A percentile compares a stretch with the other conserved stretches of the same genome.
Conservation (phyloP, 768 basidiomycete genomes). For the Mycena pura region DNA sequence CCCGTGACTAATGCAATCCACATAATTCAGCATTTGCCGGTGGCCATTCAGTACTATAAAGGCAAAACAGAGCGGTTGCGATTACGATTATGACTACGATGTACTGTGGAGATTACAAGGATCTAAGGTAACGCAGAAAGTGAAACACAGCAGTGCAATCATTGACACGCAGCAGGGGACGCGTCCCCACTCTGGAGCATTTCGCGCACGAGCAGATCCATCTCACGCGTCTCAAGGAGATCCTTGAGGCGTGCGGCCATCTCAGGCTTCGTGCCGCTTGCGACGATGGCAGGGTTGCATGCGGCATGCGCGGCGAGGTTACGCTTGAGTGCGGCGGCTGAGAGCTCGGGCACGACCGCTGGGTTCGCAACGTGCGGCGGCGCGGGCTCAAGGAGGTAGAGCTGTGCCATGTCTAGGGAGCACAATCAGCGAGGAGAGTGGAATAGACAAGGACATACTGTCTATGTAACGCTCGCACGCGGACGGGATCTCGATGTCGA, state of each 20-base stretch:
- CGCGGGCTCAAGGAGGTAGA: conserved; percentile 53
- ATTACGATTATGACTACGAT: too few species aligned
- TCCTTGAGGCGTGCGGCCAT: conserved; percentile 53
- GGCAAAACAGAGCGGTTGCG: too few species aligned
- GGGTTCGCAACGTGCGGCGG: conserved; percentile 60
- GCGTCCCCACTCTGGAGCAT: conserved; percentile 39
- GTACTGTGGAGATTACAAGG: too few species aligned
- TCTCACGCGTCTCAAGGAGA: conserved; percentile 53
- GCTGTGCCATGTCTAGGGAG: conserved; percentile 48
- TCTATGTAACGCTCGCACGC: conserved; percentile 61
- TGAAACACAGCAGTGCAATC: too few species aligned
- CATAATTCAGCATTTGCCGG: too few species aligned
- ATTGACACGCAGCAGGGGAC: too few species aligned
- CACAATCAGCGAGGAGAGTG: background rate
- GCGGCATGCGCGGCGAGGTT: conserved; percentile 65
- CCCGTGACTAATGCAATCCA: too few species aligned
- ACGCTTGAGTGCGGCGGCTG: conserved; percentile 54
- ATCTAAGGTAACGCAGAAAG: background rate
- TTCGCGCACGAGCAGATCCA: conserved; percentile 59
- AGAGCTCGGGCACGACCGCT: conserved; percentile 46
- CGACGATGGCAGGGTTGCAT: conserved; percentile 51
- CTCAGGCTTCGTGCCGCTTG: conserved; percentile 54
- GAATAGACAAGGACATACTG: conserved; percentile 43
- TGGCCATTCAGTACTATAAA: too few species aligned
- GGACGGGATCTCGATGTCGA: conserved; percentile 62